Conservation (phyloP, 2,329 filamentous ascomycete species). For the Dactylonectria macrodidyma region DNA sequence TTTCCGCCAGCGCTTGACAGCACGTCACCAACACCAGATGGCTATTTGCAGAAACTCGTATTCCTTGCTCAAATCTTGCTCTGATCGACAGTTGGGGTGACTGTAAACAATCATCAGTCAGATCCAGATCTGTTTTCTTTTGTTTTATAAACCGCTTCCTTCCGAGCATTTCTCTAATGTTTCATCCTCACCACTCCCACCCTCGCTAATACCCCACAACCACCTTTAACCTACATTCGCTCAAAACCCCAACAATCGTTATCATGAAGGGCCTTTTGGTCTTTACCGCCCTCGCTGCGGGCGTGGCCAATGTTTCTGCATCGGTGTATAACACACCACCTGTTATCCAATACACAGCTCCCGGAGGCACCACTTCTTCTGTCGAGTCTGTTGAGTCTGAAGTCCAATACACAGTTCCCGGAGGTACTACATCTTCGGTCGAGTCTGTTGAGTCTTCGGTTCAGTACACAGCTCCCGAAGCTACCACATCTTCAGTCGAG, state of each 20-base stretch:
- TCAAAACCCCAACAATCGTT: neutral
- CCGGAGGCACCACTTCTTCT: neutral
- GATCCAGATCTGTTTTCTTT: neutral
- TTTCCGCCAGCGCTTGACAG: conserved; percentile 19
- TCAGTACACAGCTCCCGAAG: too few species aligned
- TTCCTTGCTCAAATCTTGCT: neutral
- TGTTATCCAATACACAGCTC: neutral
- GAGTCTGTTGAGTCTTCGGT: neutral
- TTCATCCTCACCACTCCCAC: conserved; percentile 4
- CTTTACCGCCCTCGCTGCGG: conserved; percentile 24
- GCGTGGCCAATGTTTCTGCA: conserved; percentile 17
- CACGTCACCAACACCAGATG: conserved; percentile 13
- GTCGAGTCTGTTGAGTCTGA: neutral
- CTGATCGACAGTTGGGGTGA: neutral
- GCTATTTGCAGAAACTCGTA: conserved; percentile 22
- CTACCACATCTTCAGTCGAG: neutral
- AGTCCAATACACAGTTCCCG: neutral
- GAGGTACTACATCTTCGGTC: neutral
- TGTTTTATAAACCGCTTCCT: neutral
- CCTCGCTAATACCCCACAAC: conserved; percentile 1
- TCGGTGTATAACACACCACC: conserved; percentile 4
- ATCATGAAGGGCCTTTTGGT: conserved; percentile 29
- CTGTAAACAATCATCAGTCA: neutral
- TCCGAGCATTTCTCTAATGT: neutral
- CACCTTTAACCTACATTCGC: conserved; percentile 9